phyloP scores from a whole-genome alignment of 78 protist species.

The Speleostelium caveatum region DNA sequence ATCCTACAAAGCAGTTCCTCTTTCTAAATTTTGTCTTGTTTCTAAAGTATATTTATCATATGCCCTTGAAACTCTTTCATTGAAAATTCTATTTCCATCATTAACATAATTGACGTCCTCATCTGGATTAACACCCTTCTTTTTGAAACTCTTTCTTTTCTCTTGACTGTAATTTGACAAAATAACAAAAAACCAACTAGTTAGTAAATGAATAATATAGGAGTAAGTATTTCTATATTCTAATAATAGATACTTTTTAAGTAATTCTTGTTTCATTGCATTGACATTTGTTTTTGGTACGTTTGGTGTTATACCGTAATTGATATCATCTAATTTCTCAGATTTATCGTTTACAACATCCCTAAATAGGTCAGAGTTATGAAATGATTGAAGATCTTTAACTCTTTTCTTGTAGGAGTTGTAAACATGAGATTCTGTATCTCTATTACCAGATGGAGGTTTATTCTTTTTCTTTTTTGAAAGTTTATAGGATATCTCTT shows the following conservation, averaged over 20 bases:
- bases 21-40: slow-evolving; percentile 88
- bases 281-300: slow-evolving; percentile 40
- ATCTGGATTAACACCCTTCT: slow-evolving; percentile 56
- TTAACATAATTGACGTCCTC: slow-evolving; percentile 90
- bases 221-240: not conserved
- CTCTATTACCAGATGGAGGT: not conserved
- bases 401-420: slow-evolving; percentile 66
- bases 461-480: slow-evolving; percentile 23
- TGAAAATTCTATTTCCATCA: slow-evolving; percentile 87
- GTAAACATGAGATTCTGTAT: slow-evolving; percentile 25
- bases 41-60: slow-evolving; percentile 89
- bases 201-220: not conserved
- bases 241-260: slow-evolving; percentile 42
- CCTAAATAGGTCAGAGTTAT: slow-evolving; percentile 34
- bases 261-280: slow-evolving; percentile 75
- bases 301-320: slow-evolving; percentile 27
- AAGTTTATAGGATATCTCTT: slow-evolving; percentile 23
- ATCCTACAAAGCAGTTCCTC: slow-evolving; percentile 88
- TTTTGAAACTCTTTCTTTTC: slow-evolving; percentile 42
- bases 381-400: slow-evolving; percentile 35
- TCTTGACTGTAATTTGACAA: slow-evolving; percentile 26
- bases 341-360: not conserved
- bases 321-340: not conserved
- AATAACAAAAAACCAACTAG: too few relatives aligned
- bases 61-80: slow-evolving; percentile 74